Evolutionary conservation across 805 yeast genomes (phyloP).

Genomic region (Monosporozyma solicola): DNA sequence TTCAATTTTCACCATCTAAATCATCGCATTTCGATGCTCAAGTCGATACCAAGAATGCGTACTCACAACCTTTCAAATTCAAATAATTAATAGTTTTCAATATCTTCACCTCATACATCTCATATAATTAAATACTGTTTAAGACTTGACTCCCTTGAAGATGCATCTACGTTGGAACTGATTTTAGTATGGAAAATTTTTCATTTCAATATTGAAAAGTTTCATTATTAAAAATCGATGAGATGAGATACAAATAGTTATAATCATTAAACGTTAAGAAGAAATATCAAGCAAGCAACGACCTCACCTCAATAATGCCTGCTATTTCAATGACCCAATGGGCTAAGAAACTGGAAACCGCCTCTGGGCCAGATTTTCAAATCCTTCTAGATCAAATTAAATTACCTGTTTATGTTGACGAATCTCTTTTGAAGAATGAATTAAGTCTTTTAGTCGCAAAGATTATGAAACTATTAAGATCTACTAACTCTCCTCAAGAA

Average conservation of each 20-base stretch:
- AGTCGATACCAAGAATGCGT: slow-evolving; percentile 23
- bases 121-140: background rate
- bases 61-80: slow-evolving; percentile 26
- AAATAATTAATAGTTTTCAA: background rate
- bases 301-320: background rate
- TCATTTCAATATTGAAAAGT: background rate
- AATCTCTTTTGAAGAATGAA: slow-evolving; percentile 26
- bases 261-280: background rate
- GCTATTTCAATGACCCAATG: slow-evolving; percentile 17
- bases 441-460: slow-evolving; percentile 28
- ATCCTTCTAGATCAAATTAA: slow-evolving; percentile 19
- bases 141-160: background rate
- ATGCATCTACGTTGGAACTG: background rate
- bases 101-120: background rate
- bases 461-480: slow-evolving; percentile 35
- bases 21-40: slow-evolving; percentile 12
- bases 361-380: slow-evolving; percentile 24
- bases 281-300: background rate
- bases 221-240: background rate
- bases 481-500: slow-evolving; percentile 25
- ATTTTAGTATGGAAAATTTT: background rate
- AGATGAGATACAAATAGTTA: background rate
- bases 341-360: slow-evolving; percentile 22
- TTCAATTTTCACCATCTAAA: slow-evolving; percentile 24
- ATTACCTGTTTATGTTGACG: slow-evolving; percentile 24